Percentiles rank a stretch among this genome's conserved stretches.
These are phyloP conservation scores for Carex kokanica DNA, from an alignment of 176 grass and related monocot genomes.

Conservation along the genomic window DNA sequence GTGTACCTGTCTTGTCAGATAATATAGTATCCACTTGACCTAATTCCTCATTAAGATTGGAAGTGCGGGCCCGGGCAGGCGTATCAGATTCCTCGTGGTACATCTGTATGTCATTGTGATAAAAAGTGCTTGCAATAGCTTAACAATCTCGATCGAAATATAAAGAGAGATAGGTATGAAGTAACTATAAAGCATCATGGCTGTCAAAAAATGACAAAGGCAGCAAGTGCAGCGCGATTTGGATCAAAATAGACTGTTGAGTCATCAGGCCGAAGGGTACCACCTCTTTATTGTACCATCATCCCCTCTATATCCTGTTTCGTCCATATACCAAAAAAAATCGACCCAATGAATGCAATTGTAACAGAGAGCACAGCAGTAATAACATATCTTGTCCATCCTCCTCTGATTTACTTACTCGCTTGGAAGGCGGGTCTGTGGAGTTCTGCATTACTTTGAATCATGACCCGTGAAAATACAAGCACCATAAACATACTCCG, in stretches of 20 bases:
- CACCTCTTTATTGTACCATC: constrained; percentile 63
- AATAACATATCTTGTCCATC: constrained; percentile 93
- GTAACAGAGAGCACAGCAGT: constrained; percentile 49
- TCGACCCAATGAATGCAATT: constrained; percentile 73
- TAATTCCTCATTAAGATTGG: constrained; percentile 92
- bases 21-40: constrained; percentile 98
- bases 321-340: constrained; percentile 84
- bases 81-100: constrained; percentile 94
- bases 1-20: constrained; percentile 94
- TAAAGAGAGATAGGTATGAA: constrained; percentile 99
- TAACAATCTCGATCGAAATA: constrained; percentile 98
- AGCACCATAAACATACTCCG: constrained; percentile 82
- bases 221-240: constrained; percentile 45
- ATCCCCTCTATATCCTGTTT: constrained; percentile 59
- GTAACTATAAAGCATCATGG: constrained; percentile 92
- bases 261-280: constrained; percentile 82
- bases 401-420: constrained; percentile 86
- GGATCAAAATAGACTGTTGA: constrained; percentile 67
- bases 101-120: constrained; percentile 87
- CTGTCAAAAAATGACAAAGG: constrained; percentile 83
- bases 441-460: constrained; percentile 97
- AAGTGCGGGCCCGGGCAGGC: constrained; percentile 82
- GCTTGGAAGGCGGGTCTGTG: constrained; percentile 85
- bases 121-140: constrained; percentile 89
- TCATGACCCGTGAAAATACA: constrained; percentile 94